Conservation (phyloP, 495 filamentous ascomycete species). For the Penicillium atrosanguineum region DNA sequence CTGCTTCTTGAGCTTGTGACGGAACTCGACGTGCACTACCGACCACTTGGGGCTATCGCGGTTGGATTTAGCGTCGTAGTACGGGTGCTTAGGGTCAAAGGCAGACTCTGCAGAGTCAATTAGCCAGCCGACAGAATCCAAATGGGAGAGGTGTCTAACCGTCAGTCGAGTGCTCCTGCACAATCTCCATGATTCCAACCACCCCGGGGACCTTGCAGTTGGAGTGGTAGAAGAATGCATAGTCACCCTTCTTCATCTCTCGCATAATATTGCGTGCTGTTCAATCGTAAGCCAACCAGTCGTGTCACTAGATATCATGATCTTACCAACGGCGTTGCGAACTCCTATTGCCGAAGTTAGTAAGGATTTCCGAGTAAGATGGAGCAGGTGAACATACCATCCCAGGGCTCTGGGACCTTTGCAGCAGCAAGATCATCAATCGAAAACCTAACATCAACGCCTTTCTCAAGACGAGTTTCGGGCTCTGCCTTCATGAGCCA, state of each 20-base stretch:
- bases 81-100: slow-evolving; percentile 72
- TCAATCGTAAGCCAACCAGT: slow-evolving; percentile 18
- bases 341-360: slow-evolving; percentile 45
- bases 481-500: slow-evolving; percentile 98
- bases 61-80: slow-evolving; percentile 74
- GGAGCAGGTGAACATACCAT: slow-evolving; percentile 51
- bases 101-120: slow-evolving; percentile 59
- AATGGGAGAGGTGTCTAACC: slow-evolving; percentile 42
- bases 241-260: slow-evolving; percentile 85
- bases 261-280: slow-evolving; percentile 81
- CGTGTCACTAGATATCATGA: neutral
- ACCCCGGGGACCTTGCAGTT: slow-evolving; percentile 90
- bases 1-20: slow-evolving; percentile 70
- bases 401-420: slow-evolving; percentile 80
- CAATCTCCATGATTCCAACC: slow-evolving; percentile 91
- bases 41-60: slow-evolving; percentile 86
- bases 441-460: slow-evolving; percentile 84
- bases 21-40: slow-evolving; percentile 82
- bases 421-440: slow-evolving; percentile 81
- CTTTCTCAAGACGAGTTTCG: slow-evolving; percentile 79
- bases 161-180: slow-evolving; percentile 75
- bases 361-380: neutral
- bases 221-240: slow-evolving; percentile 98
- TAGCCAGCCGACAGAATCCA: neutral
- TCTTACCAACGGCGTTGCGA: slow-evolving; percentile 54